Base-by-base conservation (phyloP, 148 eudicot genomes). In the Persicaria tinctoria region DNA sequence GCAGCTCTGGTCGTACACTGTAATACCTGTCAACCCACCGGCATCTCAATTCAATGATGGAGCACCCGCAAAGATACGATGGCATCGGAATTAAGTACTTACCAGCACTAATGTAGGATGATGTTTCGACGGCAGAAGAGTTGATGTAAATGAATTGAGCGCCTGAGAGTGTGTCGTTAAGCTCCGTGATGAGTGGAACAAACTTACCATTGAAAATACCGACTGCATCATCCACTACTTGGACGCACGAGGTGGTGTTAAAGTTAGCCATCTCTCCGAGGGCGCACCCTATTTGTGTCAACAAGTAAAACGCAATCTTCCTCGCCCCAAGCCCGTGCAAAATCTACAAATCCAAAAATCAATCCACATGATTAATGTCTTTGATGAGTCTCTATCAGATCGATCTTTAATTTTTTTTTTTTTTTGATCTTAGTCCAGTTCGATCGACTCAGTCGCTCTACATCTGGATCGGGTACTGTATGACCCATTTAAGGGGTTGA, bases 211-310 rank as follows among this genome's bases (percentile, higher is more conserved):
- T 91, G 80, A 84, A 91, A 0, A 84, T 23, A 1, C 75, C 20
- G 0, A 82, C 81, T 1, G 84, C 80, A 45, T 70, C 20, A 76
- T 89, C 87, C 16, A 84, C 71, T 8, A 81, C 74, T 56, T 87
- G 90, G 14, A 79, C 91, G 11, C 97, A 89, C 12, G 8, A 76
- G 23, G 63, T 83, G 23, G 81, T 76, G 5, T 44, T 20, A 1
- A n/a, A 41, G n/a, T 14, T 50, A 73, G 73, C 84, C 3, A 78
- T 78, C 7, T 75, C 32, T 6, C 89, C 77, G 8, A 93, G 93
- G 11, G 86, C 72, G 78, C 97, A 91, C 10, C 97, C 97, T 60
- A 89, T 68, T 0, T 91, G 91, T 2, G 90, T 91, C 1, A 91
- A 47, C 75, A 87, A 88, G 44, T 85, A 89, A 75, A 82, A 70